Evolutionary conservation across 2,329 filamentous ascomycete species (phyloP).

Genomic region (Pezicula carpinea): DNA sequence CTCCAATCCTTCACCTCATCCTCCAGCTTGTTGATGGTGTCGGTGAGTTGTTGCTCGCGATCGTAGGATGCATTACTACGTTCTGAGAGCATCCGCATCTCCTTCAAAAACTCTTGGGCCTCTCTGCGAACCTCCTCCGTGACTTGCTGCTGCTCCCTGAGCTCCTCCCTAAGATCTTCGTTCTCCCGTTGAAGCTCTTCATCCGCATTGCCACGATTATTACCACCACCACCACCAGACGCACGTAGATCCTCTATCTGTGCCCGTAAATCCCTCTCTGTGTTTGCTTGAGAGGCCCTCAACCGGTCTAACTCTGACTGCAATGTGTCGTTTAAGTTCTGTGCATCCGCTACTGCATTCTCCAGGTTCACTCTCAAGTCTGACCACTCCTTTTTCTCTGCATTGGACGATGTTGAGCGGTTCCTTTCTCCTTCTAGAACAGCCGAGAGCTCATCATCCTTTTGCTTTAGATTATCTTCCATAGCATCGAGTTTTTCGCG

Average conservation of each 20-base stretch:
- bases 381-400: slow-evolving; percentile 68
- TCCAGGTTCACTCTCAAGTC: slow-evolving; percentile 65
- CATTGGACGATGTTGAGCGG: slow-evolving; percentile 43
- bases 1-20: slow-evolving; percentile 87
- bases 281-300: slow-evolving; percentile 60
- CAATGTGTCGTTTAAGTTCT: slow-evolving; percentile 73
- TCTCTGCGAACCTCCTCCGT: slow-evolving; percentile 85
- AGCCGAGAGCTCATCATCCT: slow-evolving; percentile 64
- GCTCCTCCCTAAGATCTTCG: slow-evolving; percentile 57
- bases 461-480: slow-evolving; percentile 64
- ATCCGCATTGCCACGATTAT: slow-evolving; percentile 30
- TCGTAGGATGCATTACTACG: slow-evolving; percentile 76
- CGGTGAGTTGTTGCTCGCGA: slow-evolving; percentile 73
- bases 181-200: slow-evolving; percentile 63
- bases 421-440: slow-evolving; percentile 56
- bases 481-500: slow-evolving; percentile 68
- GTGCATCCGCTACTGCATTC: slow-evolving; percentile 66
- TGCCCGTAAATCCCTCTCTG: slow-evolving; percentile 57
- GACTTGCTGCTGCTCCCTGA: slow-evolving; percentile 72
- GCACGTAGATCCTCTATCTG: slow-evolving; percentile 54
- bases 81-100: slow-evolving; percentile 84
- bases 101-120: slow-evolving; percentile 75
- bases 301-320: slow-evolving; percentile 74
- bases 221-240: slow-evolving; percentile 22
- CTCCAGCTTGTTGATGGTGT: slow-evolving; percentile 72